Conservation (phyloP, 352 stramenopile species). For the Blastocystis sp. region DNA sequence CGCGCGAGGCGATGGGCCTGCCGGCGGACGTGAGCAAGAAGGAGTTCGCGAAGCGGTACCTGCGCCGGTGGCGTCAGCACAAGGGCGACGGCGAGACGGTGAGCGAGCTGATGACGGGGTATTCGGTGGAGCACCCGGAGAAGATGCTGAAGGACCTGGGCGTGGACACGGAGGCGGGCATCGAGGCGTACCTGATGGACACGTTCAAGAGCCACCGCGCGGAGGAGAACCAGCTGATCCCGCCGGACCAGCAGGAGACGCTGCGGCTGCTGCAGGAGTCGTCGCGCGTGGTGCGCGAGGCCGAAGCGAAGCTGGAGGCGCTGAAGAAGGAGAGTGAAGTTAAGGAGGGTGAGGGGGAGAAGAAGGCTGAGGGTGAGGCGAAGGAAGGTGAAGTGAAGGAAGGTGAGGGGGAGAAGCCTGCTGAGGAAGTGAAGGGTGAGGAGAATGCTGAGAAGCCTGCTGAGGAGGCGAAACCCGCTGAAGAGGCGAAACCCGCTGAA, state of each 20-base stretch:
- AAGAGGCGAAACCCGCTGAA: no score
- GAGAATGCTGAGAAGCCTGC: background rate
- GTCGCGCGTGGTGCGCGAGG: background rate
- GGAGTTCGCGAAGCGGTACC: conserved; percentile 22
- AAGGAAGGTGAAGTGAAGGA: background rate
- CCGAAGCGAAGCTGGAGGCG: background rate
- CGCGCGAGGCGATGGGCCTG: background rate
- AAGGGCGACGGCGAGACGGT: background rate
- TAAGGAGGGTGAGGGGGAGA: background rate
- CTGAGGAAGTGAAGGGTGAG: background rate
- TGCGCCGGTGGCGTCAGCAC: background rate
- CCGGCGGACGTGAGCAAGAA: background rate
- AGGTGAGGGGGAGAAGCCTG: background rate
- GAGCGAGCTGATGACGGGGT: conserved; percentile 24
- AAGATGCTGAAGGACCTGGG: conserved; percentile 14
- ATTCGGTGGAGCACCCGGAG: conserved; percentile 25
- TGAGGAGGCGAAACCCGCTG: no score
- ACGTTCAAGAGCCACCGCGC: conserved; percentile 7
- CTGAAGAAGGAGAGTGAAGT: background rate
- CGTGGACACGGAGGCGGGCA: conserved; percentile 31
- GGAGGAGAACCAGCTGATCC: background rate
- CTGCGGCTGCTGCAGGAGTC: background rate
- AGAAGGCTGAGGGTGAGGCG: background rate
- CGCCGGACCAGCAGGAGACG: background rate
- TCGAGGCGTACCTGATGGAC: conserved; percentile 40